Conservation (phyloP, 1,284 basidiomycete species). For the Porphyrellus sp. region DNA sequence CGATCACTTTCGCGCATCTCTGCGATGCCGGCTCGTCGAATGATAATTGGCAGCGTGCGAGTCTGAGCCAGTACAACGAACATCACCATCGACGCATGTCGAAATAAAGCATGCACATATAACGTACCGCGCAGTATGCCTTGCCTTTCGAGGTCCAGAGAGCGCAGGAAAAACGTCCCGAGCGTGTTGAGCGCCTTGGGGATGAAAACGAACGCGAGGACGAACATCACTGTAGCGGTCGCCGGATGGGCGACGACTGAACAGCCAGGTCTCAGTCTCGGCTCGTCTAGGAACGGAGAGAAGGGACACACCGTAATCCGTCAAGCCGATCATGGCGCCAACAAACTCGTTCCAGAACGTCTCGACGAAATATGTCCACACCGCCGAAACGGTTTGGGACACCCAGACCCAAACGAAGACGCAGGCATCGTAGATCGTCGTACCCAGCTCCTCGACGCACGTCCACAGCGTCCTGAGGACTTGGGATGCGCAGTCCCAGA, state of each 20-base stretch:
- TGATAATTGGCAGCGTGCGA: too few species aligned
- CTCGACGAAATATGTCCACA: conserved; percentile 20
- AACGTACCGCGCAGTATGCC: not conserved
- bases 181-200: conserved; percentile 4
- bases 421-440: too few species aligned
- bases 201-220: conserved; percentile 17
- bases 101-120: not conserved
- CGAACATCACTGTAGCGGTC: conserved; percentile 3
- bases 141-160: not conserved
- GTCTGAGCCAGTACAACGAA: too few species aligned
- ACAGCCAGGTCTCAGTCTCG: not conserved
- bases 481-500: not conserved
- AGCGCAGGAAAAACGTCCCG: not conserved
- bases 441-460: too few species aligned
- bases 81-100: too few species aligned
- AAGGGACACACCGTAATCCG: conserved; percentile 17
- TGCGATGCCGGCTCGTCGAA: not conserved
- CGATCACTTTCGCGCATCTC: not conserved
- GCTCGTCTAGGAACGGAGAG: not conserved
- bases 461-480: conserved; percentile 12
- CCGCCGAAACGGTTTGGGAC: not conserved
- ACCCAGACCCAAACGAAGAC: not conserved
- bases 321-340: conserved; percentile 10
- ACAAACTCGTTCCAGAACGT: conserved; percentile 22
- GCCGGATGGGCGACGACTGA: conserved; percentile 15